These are phyloP conservation scores for Diaporthe sp. DNA, from an alignment of 2,329 filamentous ascomycete genomes.

Conservation along the genomic window DNA sequence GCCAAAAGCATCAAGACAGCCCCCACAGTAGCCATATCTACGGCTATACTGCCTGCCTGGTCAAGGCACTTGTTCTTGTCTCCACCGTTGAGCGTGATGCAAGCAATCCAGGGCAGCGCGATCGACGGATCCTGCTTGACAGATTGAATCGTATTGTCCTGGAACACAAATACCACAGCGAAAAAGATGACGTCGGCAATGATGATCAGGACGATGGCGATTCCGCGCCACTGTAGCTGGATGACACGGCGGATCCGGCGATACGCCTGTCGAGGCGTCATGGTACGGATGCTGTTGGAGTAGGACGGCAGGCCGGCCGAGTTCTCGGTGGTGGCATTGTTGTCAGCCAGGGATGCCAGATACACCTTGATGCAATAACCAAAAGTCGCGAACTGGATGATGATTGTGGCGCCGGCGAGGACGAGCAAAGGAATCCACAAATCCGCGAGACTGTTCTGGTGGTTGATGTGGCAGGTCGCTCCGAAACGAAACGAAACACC, in stretches of 20 bases:
- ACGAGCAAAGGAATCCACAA: conserved; percentile 92
- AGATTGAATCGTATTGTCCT: conserved; percentile 80
- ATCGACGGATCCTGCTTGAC: conserved; percentile 67
- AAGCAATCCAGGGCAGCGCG: conserved; percentile 77
- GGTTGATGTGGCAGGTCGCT: conserved; percentile 93
- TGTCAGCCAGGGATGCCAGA: conserved; percentile 84
- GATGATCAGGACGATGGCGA: conserved; percentile 90
- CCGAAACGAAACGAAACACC: conserved; percentile 97
- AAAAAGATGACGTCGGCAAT: conserved; percentile 95
- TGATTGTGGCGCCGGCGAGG: conserved; percentile 80
- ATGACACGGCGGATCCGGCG: conserved; percentile 88
- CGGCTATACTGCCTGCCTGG: conserved; percentile 72
- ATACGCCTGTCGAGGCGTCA: conserved; percentile 89
- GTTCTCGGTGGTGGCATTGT: conserved; percentile 76
- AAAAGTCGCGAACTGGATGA: conserved; percentile 89
- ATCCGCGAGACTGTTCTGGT: conserved; percentile 83
- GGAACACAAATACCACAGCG: conserved; percentile 88
- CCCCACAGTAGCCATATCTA: conserved; percentile 82
- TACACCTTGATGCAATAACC: conserved; percentile 97
- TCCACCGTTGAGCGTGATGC: conserved; percentile 71
- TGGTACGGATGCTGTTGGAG: conserved; percentile 79
- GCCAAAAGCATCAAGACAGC: conserved; percentile 87
- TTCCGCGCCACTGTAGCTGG: conserved; percentile 93
- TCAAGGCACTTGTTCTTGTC: conserved; percentile 77
- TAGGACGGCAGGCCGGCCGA: conserved; percentile 80